phyloP scores from a whole-genome alignment of 192 early-diverging fungal species.

The Mortierella antarctica region DNA sequence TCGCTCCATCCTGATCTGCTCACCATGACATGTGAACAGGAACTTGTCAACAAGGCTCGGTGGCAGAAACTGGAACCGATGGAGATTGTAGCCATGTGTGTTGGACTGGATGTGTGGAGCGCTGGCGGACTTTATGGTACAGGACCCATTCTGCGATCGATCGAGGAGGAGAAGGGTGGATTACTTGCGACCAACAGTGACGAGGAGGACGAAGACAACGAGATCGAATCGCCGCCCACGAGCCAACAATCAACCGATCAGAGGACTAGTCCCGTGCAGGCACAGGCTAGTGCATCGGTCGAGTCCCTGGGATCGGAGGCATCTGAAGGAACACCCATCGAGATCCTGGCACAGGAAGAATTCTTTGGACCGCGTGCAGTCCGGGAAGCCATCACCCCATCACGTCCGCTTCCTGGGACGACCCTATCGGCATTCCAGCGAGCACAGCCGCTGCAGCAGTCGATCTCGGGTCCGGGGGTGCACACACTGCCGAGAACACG shows the following conservation, averaged over 20 bases:
- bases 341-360: slow-evolving; percentile 37
- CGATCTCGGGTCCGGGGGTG: not conserved
- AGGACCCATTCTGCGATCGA: slow-evolving; percentile 18
- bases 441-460: not conserved
- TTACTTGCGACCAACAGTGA: slow-evolving; percentile 3
- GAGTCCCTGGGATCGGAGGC: slow-evolving; percentile 24
- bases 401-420: not conserved
- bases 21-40: slow-evolving; percentile 49
- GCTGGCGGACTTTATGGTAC: slow-evolving; percentile 55
- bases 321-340: slow-evolving; percentile 32
- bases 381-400: not conserved
- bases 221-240: not conserved
- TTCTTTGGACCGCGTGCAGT: slow-evolving; percentile 22
- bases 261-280: not conserved
- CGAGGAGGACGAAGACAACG: slow-evolving; percentile 5
- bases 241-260: not conserved
- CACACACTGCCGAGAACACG: slow-evolving; percentile 7
- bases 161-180: slow-evolving; percentile 19
- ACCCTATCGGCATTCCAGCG: slow-evolving; percentile 5
- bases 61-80: slow-evolving; percentile 71
- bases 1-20: slow-evolving; percentile 66
- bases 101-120: slow-evolving; percentile 66
- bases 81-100: slow-evolving; percentile 67
- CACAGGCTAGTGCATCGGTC: slow-evolving; percentile 7
- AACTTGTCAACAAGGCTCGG: slow-evolving; percentile 57